Evolutionary conservation across 345 rosid species (phyloP), one percentile per base, ranked within the genome.

Genomic region (Rhizophora apiculata): DNA sequence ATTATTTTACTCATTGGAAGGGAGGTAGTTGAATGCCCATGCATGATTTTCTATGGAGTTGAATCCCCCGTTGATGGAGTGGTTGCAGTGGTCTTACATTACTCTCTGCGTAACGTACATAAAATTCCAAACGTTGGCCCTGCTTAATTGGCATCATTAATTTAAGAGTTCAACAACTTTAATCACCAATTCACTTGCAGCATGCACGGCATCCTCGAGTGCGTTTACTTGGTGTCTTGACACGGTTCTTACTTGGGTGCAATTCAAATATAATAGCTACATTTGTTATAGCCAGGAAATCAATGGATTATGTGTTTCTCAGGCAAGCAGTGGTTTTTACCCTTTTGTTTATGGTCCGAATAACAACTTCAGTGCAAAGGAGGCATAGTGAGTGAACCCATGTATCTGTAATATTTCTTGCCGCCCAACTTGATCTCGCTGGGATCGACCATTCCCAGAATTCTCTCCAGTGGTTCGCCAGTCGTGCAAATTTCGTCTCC

Each of bases 351-450:
- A 90, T 81, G 68, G 72, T 85, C 97, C 97, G 87, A 62, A 71
- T 76, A 65, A 93, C 93, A 68, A 84, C 87, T 84, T 93, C 85
- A 0, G 93, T 82, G 74, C 97, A 93, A 93, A 60, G 97, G 97
- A 76, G 98, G 93, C 37, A 82, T 77, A 1, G 98, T 87, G 59
- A 93, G 91, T 2, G 98, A 93, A 49, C 24, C 24, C 24, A 24
- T 24, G 24, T 24, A 24, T 24, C 24, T 24, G 24, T 24, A 24
- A 24, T 24, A 24, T 24, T 24, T 24, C 24, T 24, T 24, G 24
- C 24, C 24, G 24, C 24, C 24, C 24, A 24, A 24, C 96, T 72
- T 82, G 19, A 88, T 79, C 9, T 78, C 72, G 24, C 64, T 71
- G n/a, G 98, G 92, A 77, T 31, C 6, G 5, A 31, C 34, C 34